A percentile compares a stretch with the other conserved stretches of the same genome.
Conservation (phyloP, 1,139 yeast genomes). For the Scheffersomyces titani region DNA sequence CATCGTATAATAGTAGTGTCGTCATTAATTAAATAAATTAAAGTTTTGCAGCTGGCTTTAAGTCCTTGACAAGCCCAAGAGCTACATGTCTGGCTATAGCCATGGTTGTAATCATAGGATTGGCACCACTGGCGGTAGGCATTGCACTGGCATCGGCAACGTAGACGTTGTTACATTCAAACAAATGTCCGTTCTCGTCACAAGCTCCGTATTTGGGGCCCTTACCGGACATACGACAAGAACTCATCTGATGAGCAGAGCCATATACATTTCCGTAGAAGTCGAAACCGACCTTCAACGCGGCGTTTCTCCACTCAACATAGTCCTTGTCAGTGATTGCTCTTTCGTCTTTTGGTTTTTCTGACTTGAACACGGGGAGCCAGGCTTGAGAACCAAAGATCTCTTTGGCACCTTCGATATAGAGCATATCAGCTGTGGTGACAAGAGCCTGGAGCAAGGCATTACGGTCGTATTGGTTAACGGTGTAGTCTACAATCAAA, state of each 20-base stretch:
- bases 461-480: constrained; percentile 44
- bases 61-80: constrained; percentile 35
- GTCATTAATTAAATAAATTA: constrained; percentile 9
- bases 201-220: constrained; percentile 53
- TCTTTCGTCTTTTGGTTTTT: constrained; percentile 44
- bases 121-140: constrained; percentile 63
- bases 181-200: constrained; percentile 50
- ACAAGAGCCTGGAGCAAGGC: constrained; percentile 44
- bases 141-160: constrained; percentile 59
- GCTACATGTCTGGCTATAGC: constrained; percentile 41
- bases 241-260: constrained; percentile 63
- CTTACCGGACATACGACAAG: constrained; percentile 56
- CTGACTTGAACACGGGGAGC: constrained; percentile 40
- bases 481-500: constrained; percentile 40
- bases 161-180: constrained; percentile 53
- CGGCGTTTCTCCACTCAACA: constrained; percentile 42
- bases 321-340: constrained; percentile 46
- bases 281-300: constrained; percentile 28
- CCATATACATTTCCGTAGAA: constrained; percentile 41
- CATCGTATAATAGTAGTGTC: background rate
- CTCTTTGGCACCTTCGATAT: constrained; percentile 53
- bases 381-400: constrained; percentile 41
- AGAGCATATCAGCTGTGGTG: constrained; percentile 47
- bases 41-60: constrained; percentile 31
- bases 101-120: constrained; percentile 53